Base-by-base conservation (phyloP, 164 flowering plant species). In the Houttuynia cordata region DNA sequence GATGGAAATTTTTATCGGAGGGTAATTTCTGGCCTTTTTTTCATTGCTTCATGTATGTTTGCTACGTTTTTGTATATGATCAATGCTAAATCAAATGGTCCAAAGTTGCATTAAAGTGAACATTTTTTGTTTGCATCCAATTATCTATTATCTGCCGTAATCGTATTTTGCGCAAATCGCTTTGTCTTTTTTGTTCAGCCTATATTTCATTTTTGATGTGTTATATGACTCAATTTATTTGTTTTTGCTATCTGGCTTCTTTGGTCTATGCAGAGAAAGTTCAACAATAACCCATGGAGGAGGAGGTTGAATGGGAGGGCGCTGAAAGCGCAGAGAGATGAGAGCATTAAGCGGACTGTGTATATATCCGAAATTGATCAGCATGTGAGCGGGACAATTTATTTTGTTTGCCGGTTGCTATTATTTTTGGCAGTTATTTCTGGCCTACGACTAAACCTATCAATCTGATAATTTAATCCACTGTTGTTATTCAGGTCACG, bases 331-430 rank as follows among this genome's bases (percentile, higher is more conserved):
- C 94, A 88, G 68, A 73, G 86, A 66, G 97, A 90, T 59, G 97
- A 86, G 59, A 72, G 86, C 51, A 80, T 88, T 64, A 74, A 88
- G 78, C 72, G 88, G 73, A 93, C 96, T 58, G 99, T 93, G 6
- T 93, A 93, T 85, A 96, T 93, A n/a, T 83, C 97, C 54, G 99
- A 93, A 68, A 90, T 93, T 61, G 96, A 83, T 79, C 97, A 88
- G 59, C 87, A 80, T 79, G 99, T 93, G 69, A 71, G 77, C 34
- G 30, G 47, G 23, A 7, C 21, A 9, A 30, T 14, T 8, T 22
- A 24, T 42, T n/a, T 10, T 53, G 34, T 23, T 20, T 41, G 24
- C 10, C 24, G 8, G 56, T 53, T 10, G 20, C 45, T 25, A 8
- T 41, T 51, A 57, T 57, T 18, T 20, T 34, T 1, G 0, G 24